Base-by-base conservation (phyloP, 139 green algal genomes). In the Chlorella vulgaris region DNA sequence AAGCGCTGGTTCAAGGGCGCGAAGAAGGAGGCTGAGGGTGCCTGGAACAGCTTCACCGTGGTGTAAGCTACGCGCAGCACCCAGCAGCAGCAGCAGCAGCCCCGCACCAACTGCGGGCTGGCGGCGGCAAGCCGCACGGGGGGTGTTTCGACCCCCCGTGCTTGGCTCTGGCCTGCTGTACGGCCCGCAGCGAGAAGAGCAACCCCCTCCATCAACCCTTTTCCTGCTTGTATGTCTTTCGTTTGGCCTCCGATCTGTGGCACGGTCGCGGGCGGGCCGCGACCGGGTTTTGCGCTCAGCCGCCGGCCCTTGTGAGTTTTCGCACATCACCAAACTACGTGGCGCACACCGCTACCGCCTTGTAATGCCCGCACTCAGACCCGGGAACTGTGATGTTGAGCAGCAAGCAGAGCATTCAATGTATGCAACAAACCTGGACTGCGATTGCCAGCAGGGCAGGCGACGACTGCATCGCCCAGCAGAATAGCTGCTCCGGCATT, bases 1-100 rank as follows among this genome's bases (percentile, higher is more conserved):
- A 96, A 96, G 92, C 78, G 92, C 43, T 96, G 89, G 89, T 93
- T 95, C 92, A 96, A 96, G 84, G 92, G 92, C 70, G 84, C 76
- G 22, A 85, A 93, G 60, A 87, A 76, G 55, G 84, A 90, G 1
- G 82, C 84, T 50, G 51, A 85, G 40, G 84, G 82, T 43, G 58
- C 83, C 47, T 87, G 69, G 60, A 83, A 90, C 74, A 91, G 84
- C 55, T 95, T 95, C 92, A 90, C 83, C 65, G 89, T 95, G 19
- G 92, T 85, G 28, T 95, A 92, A 87, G n/a, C n/a, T 31, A 4
- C 69, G 24, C 13, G 69, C 69, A 51, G 28, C 40, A 62, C 4
- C 29, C 50, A 50, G 31, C 33, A 33, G 70, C 43, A 43, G 38
- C 68, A 40, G 39, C 28, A 58, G 70, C 70, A 78, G 69, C 70